Percentiles rank a stretch among this genome's conserved stretches.
Evolutionary conservation across 2,329 filamentous ascomycete species (phyloP).

Genomic region (Fusarium sp.): DNA sequence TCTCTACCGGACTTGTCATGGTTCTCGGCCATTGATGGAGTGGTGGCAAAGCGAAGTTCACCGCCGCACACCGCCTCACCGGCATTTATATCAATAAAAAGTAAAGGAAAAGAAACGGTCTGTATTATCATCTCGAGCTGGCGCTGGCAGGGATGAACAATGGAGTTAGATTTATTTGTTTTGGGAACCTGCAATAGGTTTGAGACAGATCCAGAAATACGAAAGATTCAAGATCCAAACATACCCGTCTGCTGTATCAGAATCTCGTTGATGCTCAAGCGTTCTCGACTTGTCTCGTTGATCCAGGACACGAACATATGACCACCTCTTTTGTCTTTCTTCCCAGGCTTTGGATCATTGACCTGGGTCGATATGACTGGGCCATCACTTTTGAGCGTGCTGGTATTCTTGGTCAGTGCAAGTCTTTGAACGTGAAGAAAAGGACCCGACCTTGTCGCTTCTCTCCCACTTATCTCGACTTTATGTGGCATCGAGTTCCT

Average conservation of each 20-base stretch:
- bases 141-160: conserved; percentile 35
- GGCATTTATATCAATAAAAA: conserved; percentile 9
- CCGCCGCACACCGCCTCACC: neutral
- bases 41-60: neutral
- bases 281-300: conserved; percentile 18
- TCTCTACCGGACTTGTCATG: neutral
- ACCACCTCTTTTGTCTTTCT: neutral
- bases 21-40: neutral
- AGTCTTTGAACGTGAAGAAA: neutral
- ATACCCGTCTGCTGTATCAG: conserved; percentile 13
- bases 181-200: conserved; percentile 20
- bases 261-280: conserved; percentile 27
- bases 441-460: conserved; percentile 1
- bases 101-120: conserved; percentile 9
- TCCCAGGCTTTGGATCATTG: neutral
- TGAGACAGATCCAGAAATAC: conserved; percentile 27
- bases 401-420: neutral
- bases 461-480: neutral
- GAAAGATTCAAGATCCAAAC: conserved; percentile 15
- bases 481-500: conserved; percentile 19
- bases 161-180: conserved; percentile 34
- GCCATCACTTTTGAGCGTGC: neutral
- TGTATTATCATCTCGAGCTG: conserved; percentile 38
- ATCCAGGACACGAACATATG: conserved; percentile 27
- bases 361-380: neutral